Conservation (phyloP, 371 early-diverging fungal species). For the Zopfochytrium polystomum region DNA sequence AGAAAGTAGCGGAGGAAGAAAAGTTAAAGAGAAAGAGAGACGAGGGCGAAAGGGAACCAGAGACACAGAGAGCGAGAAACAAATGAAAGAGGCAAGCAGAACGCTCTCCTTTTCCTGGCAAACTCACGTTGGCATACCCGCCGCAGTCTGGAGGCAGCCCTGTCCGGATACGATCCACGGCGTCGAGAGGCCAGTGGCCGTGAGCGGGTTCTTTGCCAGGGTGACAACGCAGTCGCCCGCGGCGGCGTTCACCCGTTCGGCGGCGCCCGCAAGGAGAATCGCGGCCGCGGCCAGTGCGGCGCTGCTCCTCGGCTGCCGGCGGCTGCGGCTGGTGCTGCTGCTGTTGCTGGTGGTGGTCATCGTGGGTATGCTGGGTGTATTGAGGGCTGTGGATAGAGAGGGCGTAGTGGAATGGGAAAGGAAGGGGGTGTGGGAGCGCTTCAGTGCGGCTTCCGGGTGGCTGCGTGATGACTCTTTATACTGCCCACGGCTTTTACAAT, state of each 20-base stretch:
- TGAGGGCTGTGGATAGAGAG: no score
- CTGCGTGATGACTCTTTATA: no score
- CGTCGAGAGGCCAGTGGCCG: slow-evolving; percentile 13
- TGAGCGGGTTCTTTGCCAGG: slow-evolving; percentile 5
- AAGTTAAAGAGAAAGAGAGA: not conserved
- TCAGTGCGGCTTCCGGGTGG: no score
- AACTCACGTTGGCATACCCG: slow-evolving; percentile 6
- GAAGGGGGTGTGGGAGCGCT: no score
- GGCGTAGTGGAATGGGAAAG: no score
- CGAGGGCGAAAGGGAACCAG: no score
- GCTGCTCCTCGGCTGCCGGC: not conserved
- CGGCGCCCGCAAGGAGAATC: not conserved
- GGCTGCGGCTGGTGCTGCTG: no score
- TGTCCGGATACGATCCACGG: slow-evolving; percentile 10
- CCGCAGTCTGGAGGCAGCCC: slow-evolving; percentile 15
- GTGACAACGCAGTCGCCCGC: slow-evolving; percentile 5
- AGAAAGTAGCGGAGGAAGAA: not conserved
- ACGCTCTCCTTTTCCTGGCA: no score
- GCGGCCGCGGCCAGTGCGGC: not conserved
- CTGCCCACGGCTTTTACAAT: no score
- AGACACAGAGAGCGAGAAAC: not conserved
- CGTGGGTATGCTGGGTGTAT: no score
- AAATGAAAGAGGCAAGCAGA: not conserved
- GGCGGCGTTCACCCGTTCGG: not conserved
- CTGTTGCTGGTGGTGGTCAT: no score